Evolutionary conservation across 495 filamentous ascomycete species (phyloP).

Genomic region (Aspergillus sclerotioniger): DNA sequence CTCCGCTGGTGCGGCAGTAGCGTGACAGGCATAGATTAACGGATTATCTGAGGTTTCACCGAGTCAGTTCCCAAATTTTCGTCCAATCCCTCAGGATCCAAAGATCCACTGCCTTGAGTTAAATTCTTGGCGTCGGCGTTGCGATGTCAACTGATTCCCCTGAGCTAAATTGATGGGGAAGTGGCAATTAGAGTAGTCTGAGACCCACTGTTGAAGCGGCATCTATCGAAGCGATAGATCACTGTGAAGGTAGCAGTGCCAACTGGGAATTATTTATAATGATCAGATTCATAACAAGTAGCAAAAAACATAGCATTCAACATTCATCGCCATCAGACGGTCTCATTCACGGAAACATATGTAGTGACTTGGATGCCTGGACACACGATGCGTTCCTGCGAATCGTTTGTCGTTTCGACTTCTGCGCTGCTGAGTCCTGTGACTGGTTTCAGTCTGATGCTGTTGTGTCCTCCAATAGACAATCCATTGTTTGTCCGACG

Average conservation of each 20-base stretch:
- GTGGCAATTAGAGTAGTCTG: background rate
- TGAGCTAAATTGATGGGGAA: background rate
- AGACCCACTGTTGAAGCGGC: background rate
- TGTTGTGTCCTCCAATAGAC: slow-evolving; percentile 6
- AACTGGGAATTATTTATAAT: no score
- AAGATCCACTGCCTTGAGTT: slow-evolving; percentile 1
- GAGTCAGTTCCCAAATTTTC: background rate
- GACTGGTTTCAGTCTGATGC: slow-evolving; percentile 11
- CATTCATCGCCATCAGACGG: background rate
- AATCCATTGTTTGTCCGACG: slow-evolving; percentile 14
- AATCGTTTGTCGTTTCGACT: slow-evolving; percentile 11
- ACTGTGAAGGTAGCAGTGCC: no score
- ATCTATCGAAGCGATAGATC: background rate
- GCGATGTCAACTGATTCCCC: background rate
- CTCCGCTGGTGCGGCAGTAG: slow-evolving; percentile 10
- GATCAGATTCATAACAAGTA: background rate
- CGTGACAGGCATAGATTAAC: slow-evolving; percentile 11
- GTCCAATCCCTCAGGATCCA: background rate
- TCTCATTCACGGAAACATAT: slow-evolving; percentile 14
- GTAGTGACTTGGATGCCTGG: slow-evolving; percentile 18
- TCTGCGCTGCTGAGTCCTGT: slow-evolving; percentile 7
- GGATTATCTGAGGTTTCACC: slow-evolving; percentile 2
- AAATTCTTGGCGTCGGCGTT: background rate
- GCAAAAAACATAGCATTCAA: background rate
- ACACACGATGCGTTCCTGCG: slow-evolving; percentile 16